Conservation (phyloP, 2,329 filamentous ascomycete genomes). For the Calonectria henricotiae region DNA sequence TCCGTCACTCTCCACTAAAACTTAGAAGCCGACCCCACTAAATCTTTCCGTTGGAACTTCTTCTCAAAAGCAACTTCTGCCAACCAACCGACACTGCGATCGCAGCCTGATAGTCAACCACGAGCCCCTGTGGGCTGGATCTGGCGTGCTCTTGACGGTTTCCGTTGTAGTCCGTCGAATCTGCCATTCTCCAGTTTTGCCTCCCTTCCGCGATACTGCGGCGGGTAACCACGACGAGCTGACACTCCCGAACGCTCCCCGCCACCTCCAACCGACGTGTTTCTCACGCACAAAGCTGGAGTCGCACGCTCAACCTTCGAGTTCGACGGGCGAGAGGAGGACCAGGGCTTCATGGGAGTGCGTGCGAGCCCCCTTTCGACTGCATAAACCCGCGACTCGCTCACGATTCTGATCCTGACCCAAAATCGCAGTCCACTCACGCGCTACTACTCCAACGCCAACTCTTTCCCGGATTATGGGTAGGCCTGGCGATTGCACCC, state of each 20-base stretch:
- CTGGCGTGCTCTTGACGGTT: conserved; percentile 21
- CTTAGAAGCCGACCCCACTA: conserved; percentile 47
- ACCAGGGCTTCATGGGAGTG: conserved; percentile 55
- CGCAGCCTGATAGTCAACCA: conserved; percentile 16
- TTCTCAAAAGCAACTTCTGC: conserved; percentile 35
- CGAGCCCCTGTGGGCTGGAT: conserved; percentile 12
- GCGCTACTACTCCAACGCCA: conserved; percentile 58
- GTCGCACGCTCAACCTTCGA: conserved; percentile 45
- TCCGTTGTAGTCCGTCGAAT: background rate
- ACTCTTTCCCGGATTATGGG: conserved; percentile 64
- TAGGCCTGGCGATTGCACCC: conserved; percentile 47
- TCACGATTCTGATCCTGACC: conserved; percentile 36
- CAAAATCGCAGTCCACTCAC: conserved; percentile 52
- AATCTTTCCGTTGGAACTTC: conserved; percentile 32
- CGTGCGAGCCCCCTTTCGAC: conserved; percentile 42
- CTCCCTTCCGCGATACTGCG: background rate
- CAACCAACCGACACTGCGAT: conserved; percentile 12
- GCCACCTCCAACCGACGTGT: conserved; percentile 41
- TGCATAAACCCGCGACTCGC: conserved; percentile 24
- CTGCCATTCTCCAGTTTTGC: background rate
- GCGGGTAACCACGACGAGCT: conserved; percentile 13
- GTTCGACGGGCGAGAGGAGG: conserved; percentile 46
- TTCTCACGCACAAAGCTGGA: conserved; percentile 52
- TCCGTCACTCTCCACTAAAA: conserved; percentile 42
- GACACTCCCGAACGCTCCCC: conserved; percentile 23